A percentile compares a stretch with the other conserved stretches of the same genome.
phyloP scores from a whole-genome alignment of 2,329 filamentous ascomycete species.

The Tolypocladium capitatum region DNA sequence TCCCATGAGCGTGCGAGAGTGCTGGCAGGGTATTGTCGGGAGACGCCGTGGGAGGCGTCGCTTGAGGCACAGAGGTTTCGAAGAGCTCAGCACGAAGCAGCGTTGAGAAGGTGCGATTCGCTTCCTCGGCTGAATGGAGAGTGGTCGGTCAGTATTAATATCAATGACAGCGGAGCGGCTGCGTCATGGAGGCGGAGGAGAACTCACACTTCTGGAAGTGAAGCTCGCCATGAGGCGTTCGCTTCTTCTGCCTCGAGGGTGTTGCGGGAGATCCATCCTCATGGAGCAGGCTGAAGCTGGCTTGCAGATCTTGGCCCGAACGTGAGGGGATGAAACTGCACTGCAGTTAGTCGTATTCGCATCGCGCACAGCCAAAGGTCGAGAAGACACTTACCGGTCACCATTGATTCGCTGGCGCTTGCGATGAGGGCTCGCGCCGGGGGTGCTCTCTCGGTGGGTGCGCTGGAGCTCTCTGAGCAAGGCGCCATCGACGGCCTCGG shows the following conservation, averaged over 20 bases:
- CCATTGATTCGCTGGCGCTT: slow-evolving; percentile 48
- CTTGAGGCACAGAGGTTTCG: slow-evolving; percentile 76
- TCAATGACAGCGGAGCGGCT: neutral
- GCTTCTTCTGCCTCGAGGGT: slow-evolving; percentile 72
- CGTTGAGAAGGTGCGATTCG: slow-evolving; percentile 82
- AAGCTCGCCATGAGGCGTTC: slow-evolving; percentile 76
- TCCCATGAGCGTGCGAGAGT: slow-evolving; percentile 37
- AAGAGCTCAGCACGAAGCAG: slow-evolving; percentile 86
- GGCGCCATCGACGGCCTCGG: slow-evolving; percentile 36
- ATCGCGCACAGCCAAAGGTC: neutral
- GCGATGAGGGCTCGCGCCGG: slow-evolving; percentile 40
- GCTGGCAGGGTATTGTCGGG: slow-evolving; percentile 40
- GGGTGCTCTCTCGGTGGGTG: slow-evolving; percentile 37
- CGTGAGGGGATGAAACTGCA: slow-evolving; percentile 87
- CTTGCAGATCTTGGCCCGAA: slow-evolving; percentile 82
- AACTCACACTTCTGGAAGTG: slow-evolving; percentile 81
- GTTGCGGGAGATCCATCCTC: slow-evolving; percentile 90
- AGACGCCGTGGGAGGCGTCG: slow-evolving; percentile 49
- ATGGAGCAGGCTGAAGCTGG: slow-evolving; percentile 82
- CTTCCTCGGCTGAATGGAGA: slow-evolving; percentile 59
- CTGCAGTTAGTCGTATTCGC: slow-evolving; percentile 9
- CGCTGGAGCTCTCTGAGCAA: slow-evolving; percentile 37
- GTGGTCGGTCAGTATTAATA: slow-evolving; percentile 1
- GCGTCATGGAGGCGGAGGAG: neutral
- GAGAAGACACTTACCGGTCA: slow-evolving; percentile 36